Conservation (phyloP, 2,329 filamentous ascomycete species). For the Metarhizium humberi region DNA sequence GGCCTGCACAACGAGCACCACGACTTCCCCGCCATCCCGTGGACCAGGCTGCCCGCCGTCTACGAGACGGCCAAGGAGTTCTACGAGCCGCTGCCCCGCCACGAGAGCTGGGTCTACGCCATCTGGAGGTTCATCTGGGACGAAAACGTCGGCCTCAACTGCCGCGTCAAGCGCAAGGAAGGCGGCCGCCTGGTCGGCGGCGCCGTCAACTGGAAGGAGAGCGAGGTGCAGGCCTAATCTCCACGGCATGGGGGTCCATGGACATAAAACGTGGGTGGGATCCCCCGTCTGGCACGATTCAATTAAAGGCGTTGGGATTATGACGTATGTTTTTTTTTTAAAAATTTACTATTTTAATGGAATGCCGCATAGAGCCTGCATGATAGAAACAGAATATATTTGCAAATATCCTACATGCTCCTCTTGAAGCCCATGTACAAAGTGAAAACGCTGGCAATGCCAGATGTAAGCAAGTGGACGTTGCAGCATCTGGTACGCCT, state of each 20-base stretch:
- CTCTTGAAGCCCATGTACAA: too few relatives aligned
- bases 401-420: too few relatives aligned
- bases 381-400: too few relatives aligned
- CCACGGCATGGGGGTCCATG: background rate
- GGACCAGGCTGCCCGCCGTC: conserved; percentile 74
- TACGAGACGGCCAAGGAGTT: conserved; percentile 81
- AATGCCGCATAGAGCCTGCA: too few relatives aligned
- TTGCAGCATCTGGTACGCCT: too few relatives aligned
- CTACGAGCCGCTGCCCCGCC: conserved; percentile 77
- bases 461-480: too few relatives aligned
- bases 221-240: conserved; percentile 55
- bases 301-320: background rate
- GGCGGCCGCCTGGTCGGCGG: conserved; percentile 55
- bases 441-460: too few relatives aligned
- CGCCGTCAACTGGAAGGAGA: conserved; percentile 50
- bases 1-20: conserved; percentile 98
- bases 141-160: conserved; percentile 79
- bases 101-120: conserved; percentile 85
- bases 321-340: too few relatives aligned
- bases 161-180: conserved; percentile 83
- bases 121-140: conserved; percentile 96
- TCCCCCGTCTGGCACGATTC: background rate
- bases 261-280: too few relatives aligned
- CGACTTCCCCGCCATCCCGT: conserved; percentile 94
- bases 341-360: too few relatives aligned